Conservation (phyloP, 805 yeast genomes). For the Wickerhamiella australiensis region DNA sequence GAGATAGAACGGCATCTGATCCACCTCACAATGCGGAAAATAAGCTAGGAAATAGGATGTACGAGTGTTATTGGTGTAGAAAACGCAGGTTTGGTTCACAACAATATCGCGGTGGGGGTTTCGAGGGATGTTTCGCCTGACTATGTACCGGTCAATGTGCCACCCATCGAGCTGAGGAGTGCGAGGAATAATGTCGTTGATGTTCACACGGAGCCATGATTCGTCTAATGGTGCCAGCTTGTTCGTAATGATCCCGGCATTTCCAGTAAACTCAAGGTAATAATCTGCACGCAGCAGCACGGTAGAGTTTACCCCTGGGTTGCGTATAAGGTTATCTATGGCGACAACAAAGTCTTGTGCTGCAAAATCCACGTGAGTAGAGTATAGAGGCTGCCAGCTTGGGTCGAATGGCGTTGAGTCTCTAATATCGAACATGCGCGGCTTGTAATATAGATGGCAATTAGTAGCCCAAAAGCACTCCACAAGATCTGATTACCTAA, state of each 20-base stretch:
- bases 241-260: constrained; percentile 8
- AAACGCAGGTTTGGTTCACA: constrained; percentile 74
- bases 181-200: constrained; percentile 14
- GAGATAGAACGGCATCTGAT: constrained; percentile 74
- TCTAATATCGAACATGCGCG: constrained; percentile 28
- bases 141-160: constrained; percentile 31
- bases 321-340: constrained; percentile 63
- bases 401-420: constrained; percentile 40
- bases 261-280: constrained; percentile 20
- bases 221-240: constrained; percentile 10
- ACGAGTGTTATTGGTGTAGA: constrained; percentile 25
- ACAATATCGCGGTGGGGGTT: constrained; percentile 76
- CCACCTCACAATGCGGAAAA: constrained; percentile 57
- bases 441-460: too few species aligned
- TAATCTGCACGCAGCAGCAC: constrained; percentile 84
- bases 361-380: constrained; percentile 19
- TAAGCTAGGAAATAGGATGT: constrained; percentile 48
- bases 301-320: constrained; percentile 86
- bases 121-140: constrained; percentile 83
- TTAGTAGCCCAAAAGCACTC: constrained; percentile 17
- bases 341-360: constrained; percentile 52
- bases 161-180: constrained; percentile 11
- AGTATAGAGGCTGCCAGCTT: constrained; percentile 52
- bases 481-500: background rate
- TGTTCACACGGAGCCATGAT: constrained; percentile 9